Conservation (phyloP, 306 rosid species). For the Sophora flavescens region DNA sequence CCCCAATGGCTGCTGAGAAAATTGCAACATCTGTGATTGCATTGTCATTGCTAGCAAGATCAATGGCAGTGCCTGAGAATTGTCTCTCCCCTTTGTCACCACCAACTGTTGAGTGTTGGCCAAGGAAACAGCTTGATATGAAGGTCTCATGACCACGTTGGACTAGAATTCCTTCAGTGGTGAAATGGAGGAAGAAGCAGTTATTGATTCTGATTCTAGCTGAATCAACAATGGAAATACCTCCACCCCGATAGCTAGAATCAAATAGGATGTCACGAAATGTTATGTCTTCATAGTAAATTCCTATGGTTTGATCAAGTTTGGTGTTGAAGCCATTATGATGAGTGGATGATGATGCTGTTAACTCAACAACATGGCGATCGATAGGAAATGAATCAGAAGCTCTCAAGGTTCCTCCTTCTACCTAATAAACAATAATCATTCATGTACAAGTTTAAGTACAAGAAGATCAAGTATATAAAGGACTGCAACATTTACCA, state of each 20-base stretch:
- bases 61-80: conserved; percentile 61
- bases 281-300: conserved; percentile 73
- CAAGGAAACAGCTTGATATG: conserved; percentile 62
- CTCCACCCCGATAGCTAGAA: conserved; percentile 67
- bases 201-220: conserved; percentile 62
- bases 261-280: conserved; percentile 69
- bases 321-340: not conserved
- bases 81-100: conserved; percentile 56
- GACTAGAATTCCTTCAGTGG: conserved; percentile 64
- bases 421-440: conserved; percentile 50
- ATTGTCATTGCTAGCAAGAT: conserved; percentile 62
- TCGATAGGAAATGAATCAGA: conserved; percentile 61
- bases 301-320: not conserved
- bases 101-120: conserved; percentile 68
- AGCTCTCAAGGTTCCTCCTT: conserved; percentile 70
- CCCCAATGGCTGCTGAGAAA: conserved; percentile 58
- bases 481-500: too few species aligned
- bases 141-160: conserved; percentile 64
- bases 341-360: conserved; percentile 39
- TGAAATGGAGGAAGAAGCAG: conserved; percentile 73
- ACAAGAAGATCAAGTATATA: not conserved
- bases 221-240: conserved; percentile 57
- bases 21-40: conserved; percentile 57
- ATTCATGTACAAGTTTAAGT: not conserved
- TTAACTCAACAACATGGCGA: conserved; percentile 60